A percentile compares a stretch with the other conserved stretches of the same genome.
Conservation (phyloP, 2,329 filamentous ascomycete genomes). For the Monilinia fructicola region DNA sequence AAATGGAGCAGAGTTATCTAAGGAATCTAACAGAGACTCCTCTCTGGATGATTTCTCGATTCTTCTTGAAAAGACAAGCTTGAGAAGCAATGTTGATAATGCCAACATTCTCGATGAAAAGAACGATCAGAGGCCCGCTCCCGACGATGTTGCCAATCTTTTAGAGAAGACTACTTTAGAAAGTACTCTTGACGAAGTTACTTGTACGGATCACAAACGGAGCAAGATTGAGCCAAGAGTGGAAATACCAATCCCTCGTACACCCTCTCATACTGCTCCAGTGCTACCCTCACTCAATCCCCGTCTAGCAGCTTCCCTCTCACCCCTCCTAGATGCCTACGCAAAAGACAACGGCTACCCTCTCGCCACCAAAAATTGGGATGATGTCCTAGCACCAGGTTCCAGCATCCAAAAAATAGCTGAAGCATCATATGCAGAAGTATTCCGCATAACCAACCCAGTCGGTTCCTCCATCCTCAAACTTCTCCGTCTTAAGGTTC, state of each 20-base stretch:
- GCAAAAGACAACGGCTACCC: slow-evolving; percentile 25
- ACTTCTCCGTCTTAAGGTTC: slow-evolving; percentile 54
- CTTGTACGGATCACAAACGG: not conserved
- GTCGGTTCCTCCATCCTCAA: slow-evolving; percentile 65
- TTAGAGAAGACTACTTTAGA: not conserved
- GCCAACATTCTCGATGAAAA: not conserved
- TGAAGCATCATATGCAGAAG: slow-evolving; percentile 65
- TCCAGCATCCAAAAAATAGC: slow-evolving; percentile 62
- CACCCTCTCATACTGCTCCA: not conserved
- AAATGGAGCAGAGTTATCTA: no score
- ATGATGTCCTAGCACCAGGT: slow-evolving; percentile 55
- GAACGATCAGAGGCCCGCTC: no score
- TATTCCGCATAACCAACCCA: slow-evolving; percentile 61
- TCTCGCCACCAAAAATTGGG: slow-evolving; percentile 45
- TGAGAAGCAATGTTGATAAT: not conserved
- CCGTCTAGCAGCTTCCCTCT: slow-evolving; percentile 24
- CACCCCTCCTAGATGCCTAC: slow-evolving; percentile 32
- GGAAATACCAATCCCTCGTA: not conserved
- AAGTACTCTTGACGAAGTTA: not conserved
- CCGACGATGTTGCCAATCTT: not conserved
- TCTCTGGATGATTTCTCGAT: not conserved
- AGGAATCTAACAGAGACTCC: not conserved
- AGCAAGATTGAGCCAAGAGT: not conserved
- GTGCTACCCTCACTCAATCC: not conserved
- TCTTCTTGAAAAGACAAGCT: not conserved